phyloP scores from a whole-genome alignment of 257 asterid species.

The Lantana camara region DNA sequence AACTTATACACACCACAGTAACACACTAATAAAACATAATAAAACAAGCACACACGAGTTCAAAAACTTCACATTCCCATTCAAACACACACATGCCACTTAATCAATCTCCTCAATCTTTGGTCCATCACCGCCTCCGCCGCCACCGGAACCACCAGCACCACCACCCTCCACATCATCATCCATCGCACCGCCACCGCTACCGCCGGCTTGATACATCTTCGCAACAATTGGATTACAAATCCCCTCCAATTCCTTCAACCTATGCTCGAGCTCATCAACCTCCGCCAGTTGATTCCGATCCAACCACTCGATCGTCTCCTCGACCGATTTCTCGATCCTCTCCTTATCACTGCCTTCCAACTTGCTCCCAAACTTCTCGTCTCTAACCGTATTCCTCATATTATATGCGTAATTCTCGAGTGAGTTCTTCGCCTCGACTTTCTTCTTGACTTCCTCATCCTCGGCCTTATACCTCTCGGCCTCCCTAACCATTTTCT shows the following conservation, averaged over 20 bases:
- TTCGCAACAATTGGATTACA: conserved; percentile 58
- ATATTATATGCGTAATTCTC: conserved; percentile 60
- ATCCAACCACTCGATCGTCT: conserved; percentile 54
- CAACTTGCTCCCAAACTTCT: conserved; percentile 47
- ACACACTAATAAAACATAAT: not conserved
- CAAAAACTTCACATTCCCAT: not conserved
- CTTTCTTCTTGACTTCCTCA: conserved; percentile 62
- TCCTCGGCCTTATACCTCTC: conserved; percentile 61
- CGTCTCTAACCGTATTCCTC: conserved; percentile 68
- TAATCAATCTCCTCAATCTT: conserved; percentile 68
- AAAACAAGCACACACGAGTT: not conserved
- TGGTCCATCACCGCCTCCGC: conserved; percentile 50
- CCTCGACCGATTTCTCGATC: conserved; percentile 54
- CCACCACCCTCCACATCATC: conserved; percentile 34
- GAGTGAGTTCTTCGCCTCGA: conserved; percentile 50
- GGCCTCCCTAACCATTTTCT: conserved; percentile 59
- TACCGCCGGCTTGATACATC: conserved; percentile 50
- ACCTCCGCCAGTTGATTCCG: conserved; percentile 62
- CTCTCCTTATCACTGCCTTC: conserved; percentile 36
- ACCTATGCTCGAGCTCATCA: conserved; percentile 58
- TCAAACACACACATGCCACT: not conserved
- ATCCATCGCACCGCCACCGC: conserved; percentile 39
- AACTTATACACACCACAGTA: not conserved
- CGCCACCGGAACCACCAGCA: conserved; percentile 30
- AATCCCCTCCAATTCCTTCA: conserved; percentile 53